phyloP scores from a whole-genome alignment of 2,329 filamentous ascomycete genomes.

The Colletotrichum sp. region DNA sequence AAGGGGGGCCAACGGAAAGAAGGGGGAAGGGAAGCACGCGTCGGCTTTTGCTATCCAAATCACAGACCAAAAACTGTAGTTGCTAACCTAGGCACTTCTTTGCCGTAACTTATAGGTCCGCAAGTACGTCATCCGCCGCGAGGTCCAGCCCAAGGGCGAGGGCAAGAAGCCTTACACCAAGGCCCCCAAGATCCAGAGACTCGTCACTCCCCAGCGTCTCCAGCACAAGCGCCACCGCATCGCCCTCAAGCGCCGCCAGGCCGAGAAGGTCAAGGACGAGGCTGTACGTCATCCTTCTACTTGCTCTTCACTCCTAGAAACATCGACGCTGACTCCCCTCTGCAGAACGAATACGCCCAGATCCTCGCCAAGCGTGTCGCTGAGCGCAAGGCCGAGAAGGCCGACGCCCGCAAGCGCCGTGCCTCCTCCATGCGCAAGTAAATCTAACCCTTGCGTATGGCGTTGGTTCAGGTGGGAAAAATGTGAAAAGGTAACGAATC shows the following conservation, averaged over 20 bases:
- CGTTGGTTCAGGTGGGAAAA: conserved; percentile 19
- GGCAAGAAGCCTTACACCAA: conserved; percentile 99
- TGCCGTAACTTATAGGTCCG: conserved; percentile 71
- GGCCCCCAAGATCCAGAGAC: conserved; percentile 99
- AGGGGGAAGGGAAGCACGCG: background rate
- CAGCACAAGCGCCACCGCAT: conserved; percentile 99
- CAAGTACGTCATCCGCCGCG: conserved; percentile 99
- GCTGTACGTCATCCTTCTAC: conserved; percentile 70
- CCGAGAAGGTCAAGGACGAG: conserved; percentile 98
- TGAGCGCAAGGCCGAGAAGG: conserved; percentile 94
- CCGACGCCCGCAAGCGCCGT: conserved; percentile 94
- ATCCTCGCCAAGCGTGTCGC: conserved; percentile 95
- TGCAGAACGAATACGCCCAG: conserved; percentile 93
- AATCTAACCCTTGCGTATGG: conserved; percentile 34
- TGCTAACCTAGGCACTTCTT: conserved; percentile 34
- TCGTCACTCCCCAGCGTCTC: conserved; percentile 98
- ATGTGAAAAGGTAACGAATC: conserved; percentile 30
- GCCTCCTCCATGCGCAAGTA: conserved; percentile 95
- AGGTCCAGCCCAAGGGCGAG: conserved; percentile 96
- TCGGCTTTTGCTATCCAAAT: conserved; percentile 9
- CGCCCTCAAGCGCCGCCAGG: conserved; percentile 96
- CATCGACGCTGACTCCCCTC: conserved; percentile 37
- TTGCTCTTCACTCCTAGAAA: no score
- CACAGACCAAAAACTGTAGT: conserved; percentile 21
- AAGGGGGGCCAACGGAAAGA: background rate